A percentile compares a stretch with the other conserved stretches of the same genome.
Conservation (phyloP, 176 grass and related monocot species). For the Saccharum spontaneum region DNA sequence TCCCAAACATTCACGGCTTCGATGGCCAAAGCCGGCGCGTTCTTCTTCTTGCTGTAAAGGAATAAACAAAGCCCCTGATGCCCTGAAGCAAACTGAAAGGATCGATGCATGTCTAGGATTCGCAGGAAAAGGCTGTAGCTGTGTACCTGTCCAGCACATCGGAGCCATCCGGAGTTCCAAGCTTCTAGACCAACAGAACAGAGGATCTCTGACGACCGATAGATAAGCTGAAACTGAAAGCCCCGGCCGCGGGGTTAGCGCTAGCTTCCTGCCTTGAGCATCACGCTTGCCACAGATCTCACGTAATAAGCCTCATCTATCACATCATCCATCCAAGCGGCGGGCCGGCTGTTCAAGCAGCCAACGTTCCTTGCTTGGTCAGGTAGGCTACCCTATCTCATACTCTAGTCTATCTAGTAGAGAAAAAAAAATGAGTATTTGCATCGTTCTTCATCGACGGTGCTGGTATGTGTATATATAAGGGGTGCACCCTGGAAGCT, state of each 20-base stretch:
- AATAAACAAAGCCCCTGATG: conserved; percentile 35
- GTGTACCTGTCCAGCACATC: conserved; percentile 32
- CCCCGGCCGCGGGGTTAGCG: not conserved
- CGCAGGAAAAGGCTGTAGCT: conserved; percentile 24
- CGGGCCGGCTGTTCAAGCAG: conserved; percentile 17
- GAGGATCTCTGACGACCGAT: conserved; percentile 32
- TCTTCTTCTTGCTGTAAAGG: conserved; percentile 6
- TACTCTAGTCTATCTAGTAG: not conserved
- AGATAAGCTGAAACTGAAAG: not conserved
- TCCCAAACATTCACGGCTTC: conserved; percentile 27
- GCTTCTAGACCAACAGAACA: not conserved
- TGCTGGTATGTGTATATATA: conserved; percentile 36
- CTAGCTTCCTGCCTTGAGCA: conserved; percentile 61
- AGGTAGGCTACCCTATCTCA: not conserved
- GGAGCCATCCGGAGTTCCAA: not conserved
- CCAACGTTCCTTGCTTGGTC: not conserved
- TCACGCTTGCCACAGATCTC: conserved; percentile 48
- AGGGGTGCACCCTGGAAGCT: conserved; percentile 5
- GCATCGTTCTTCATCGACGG: not conserved
- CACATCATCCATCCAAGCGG: not conserved
- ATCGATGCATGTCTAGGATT: conserved; percentile 2
- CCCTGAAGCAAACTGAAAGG: conserved; percentile 21
- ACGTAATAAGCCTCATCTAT: conserved; percentile 10
- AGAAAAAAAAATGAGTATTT: not conserved
- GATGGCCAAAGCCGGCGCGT: not conserved